Evolutionary conservation across 495 filamentous ascomycete genomes (phyloP).

Genomic region (Podospora anserina): DNA sequence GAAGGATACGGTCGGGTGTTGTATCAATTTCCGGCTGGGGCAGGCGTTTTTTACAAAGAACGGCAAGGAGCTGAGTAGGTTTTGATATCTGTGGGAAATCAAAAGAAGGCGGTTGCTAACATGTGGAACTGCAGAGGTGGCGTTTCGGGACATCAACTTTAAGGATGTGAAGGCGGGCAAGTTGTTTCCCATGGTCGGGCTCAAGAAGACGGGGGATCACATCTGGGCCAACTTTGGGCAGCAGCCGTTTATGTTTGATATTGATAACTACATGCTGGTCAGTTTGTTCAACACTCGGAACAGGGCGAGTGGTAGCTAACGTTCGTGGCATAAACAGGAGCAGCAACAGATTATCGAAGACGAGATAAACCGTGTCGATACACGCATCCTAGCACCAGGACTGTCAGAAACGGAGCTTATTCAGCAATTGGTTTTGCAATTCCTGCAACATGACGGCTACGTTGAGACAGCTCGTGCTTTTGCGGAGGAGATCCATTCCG

Average conservation of each 20-base stretch:
- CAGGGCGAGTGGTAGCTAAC: not conserved
- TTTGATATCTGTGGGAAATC: not conserved
- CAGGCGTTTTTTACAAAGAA: constrained; percentile 95
- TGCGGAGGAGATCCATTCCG: constrained; percentile 72
- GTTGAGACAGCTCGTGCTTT: constrained; percentile 92
- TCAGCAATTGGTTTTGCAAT: constrained; percentile 76
- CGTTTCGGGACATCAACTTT: constrained; percentile 78
- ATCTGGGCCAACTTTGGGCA: constrained; percentile 91
- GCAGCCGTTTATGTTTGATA: constrained; percentile 84
- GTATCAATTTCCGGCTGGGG: constrained; percentile 87
- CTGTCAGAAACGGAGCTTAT: constrained; percentile 73
- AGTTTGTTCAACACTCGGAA: not conserved
- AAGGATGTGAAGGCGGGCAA: constrained; percentile 51
- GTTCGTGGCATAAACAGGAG: constrained; percentile 49
- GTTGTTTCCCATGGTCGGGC: constrained; percentile 84
- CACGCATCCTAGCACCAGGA: constrained; percentile 58
- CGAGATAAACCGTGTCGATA: constrained; percentile 37
- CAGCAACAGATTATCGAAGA: constrained; percentile 51
- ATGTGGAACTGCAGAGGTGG: constrained; percentile 55
- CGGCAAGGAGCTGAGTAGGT: constrained; percentile 67
- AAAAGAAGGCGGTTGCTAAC: constrained; percentile 14
- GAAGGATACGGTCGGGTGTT: constrained; percentile 87
- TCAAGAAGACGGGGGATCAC: constrained; percentile 85
- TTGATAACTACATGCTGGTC: constrained; percentile 83
- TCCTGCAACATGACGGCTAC: constrained; percentile 92